Evolutionary conservation across 1,284 basidiomycete genomes (phyloP), one percentile per base, ranked within the genome.

Genomic region (Microbotryum lychnidis-dioicae): DNA sequence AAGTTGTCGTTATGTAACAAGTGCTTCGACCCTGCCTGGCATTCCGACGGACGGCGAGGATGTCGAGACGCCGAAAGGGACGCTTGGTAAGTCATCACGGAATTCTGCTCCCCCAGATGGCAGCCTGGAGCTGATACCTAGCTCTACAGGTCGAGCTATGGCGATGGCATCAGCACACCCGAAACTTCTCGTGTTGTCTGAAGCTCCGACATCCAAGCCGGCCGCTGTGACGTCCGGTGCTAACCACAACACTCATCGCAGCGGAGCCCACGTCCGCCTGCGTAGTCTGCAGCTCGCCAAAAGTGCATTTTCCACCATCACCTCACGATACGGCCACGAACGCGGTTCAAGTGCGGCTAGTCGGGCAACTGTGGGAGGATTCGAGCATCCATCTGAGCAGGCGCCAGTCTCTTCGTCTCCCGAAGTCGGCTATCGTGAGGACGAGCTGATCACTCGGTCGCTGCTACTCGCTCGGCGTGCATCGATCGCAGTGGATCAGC

Each of bases 261-360:
- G 4, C 37, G 37, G 37, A 6, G 62, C 57, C 1, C 67, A 66
- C 62, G 53, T 48, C 5, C 64, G 67, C 5, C 62, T 66, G 0
- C 62, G 67, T 3, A 66, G 64, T 29, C 65, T 68, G 48, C 62
- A 63, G 37, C 54, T 68, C 16, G 47, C 58, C n/a, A 66, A 62
- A 29, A 20, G 56, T 10, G 46, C 54, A 6, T 12, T 55, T 14
- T 16, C 12, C 4, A 20, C 53, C 33, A 21, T 55, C 29, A 42
- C 46, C n/a, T 33, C 53, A 58, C 42, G 44, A 33, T 33, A 6
- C 21, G 25, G 16, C 31, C 9, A 14, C n/a, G 21, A 56, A 0
- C 56, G 60, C 1, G 29, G 56, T 2, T 52, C 42, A 12, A 59
- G 58, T 42, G 21, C 33, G 6, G 56, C 57, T 18, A 61, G 58